phyloP scores from a whole-genome alignment of 2,329 filamentous ascomycete genomes.

The Thelonectria rubi region DNA sequence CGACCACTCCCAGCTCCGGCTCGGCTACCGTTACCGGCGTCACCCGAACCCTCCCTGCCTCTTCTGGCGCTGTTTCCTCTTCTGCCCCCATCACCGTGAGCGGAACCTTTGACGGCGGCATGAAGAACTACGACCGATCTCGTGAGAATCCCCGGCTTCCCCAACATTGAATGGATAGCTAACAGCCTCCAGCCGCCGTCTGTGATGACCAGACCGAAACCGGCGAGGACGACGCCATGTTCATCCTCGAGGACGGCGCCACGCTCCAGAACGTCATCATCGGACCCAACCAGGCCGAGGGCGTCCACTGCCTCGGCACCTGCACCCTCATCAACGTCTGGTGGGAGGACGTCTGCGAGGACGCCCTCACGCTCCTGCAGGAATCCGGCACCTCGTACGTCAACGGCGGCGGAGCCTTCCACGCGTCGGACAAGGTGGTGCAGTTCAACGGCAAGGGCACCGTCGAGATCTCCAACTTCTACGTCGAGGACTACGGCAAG shows the following conservation, averaged over 20 bases:
- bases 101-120: constrained; percentile 33
- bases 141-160: constrained; percentile 18
- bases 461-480: constrained; percentile 43
- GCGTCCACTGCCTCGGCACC: constrained; percentile 59
- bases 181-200: constrained; percentile 24
- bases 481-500: constrained; percentile 51
- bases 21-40: constrained; percentile 26
- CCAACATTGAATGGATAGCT: background rate
- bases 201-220: constrained; percentile 43
- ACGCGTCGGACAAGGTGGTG: constrained; percentile 50
- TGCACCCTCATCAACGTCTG: constrained; percentile 53
- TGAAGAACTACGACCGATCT: constrained; percentile 36
- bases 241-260: constrained; percentile 60
- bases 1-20: constrained; percentile 4
- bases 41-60: constrained; percentile 35
- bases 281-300: constrained; percentile 59
- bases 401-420: constrained; percentile 53
- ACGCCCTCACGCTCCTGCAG: constrained; percentile 49
- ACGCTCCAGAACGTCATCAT: constrained; percentile 64
- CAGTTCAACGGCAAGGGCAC: constrained; percentile 41
- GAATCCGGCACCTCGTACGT: constrained; percentile 52
- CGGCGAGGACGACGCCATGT: constrained; percentile 53
- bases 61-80: constrained; percentile 28
- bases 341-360: constrained; percentile 53
- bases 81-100: constrained; percentile 35